Conservation (phyloP, 352 stramenopile genomes). For the Phytophthora brassicae region DNA sequence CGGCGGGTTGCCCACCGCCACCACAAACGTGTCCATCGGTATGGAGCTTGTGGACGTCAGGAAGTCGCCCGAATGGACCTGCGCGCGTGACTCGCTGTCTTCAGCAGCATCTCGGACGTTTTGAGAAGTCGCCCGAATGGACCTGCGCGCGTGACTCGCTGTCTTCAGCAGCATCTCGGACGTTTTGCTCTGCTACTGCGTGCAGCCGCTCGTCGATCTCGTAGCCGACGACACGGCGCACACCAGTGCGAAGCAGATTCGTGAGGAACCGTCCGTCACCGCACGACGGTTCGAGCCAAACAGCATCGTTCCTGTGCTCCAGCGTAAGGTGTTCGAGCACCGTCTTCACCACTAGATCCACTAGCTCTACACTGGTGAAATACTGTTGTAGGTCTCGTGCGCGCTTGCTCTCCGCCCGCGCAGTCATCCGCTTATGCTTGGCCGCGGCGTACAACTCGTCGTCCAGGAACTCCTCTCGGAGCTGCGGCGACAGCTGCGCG, state of each 20-base stretch:
- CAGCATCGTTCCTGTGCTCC: slow-evolving; percentile 16
- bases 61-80: slow-evolving; percentile 54
- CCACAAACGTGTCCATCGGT: slow-evolving; percentile 19
- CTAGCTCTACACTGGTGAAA: slow-evolving; percentile 54
- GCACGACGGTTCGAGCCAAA: slow-evolving; percentile 77
- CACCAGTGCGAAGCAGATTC: slow-evolving; percentile 43
- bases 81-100: slow-evolving; percentile 9
- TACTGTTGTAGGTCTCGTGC: slow-evolving; percentile 73
- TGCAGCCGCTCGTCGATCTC: slow-evolving; percentile 56
- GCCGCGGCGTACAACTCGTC: slow-evolving; percentile 45
- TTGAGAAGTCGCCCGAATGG: slow-evolving; percentile 48
- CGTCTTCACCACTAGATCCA: slow-evolving; percentile 39
- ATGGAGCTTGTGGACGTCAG: slow-evolving; percentile 36
- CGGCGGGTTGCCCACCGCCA: slow-evolving; percentile 70
- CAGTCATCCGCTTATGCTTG: slow-evolving; percentile 27
- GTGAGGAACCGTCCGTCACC: slow-evolving; percentile 61
- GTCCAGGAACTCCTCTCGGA: slow-evolving; percentile 49
- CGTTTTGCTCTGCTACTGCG: slow-evolving; percentile 16
- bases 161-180: slow-evolving; percentile 1
- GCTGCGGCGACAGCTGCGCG: slow-evolving; percentile 18
- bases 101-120: slow-evolving; percentile 8
- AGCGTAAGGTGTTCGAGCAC: slow-evolving; percentile 25
- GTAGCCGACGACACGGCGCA: slow-evolving; percentile 47
- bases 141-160: slow-evolving; percentile 31
- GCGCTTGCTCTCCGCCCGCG: slow-evolving; percentile 30